Conservation (phyloP, 2,329 filamentous ascomycete species). For the Arachnopeziza araneosa region DNA sequence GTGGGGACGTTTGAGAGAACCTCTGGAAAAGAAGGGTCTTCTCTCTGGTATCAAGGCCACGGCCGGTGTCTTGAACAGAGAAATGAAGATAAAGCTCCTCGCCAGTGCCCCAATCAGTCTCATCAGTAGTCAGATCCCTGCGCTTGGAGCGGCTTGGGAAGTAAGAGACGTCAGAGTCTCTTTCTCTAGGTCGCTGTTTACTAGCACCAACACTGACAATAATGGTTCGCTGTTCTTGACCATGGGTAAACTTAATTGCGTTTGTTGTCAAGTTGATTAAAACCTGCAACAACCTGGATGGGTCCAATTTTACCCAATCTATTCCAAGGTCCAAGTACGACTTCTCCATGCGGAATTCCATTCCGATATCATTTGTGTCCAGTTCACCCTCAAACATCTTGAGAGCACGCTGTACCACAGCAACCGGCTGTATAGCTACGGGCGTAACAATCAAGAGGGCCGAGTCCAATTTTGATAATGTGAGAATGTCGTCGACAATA, state of each 20-base stretch:
- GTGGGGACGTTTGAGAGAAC: slow-evolving; percentile 75
- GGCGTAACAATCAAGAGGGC: slow-evolving; percentile 66
- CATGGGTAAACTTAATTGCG: slow-evolving; percentile 76
- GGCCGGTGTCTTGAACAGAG: slow-evolving; percentile 71
- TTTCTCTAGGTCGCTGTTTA: slow-evolving; percentile 37
- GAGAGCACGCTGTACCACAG: slow-evolving; percentile 61
- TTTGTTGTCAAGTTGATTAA: slow-evolving; percentile 79
- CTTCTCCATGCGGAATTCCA: slow-evolving; percentile 63
- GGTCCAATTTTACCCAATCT: slow-evolving; percentile 70
- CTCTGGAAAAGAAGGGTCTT: slow-evolving; percentile 71
- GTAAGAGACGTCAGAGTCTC: slow-evolving; percentile 37
- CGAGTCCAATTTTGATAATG: slow-evolving; percentile 64
- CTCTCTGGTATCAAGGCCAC: slow-evolving; percentile 65
- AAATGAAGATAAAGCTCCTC: slow-evolving; percentile 68
- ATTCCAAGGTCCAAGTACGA: slow-evolving; percentile 60
- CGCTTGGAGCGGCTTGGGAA: slow-evolving; percentile 30
- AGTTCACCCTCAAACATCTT: slow-evolving; percentile 79
- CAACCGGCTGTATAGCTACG: slow-evolving; percentile 60
- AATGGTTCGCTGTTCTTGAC: slow-evolving; percentile 49
- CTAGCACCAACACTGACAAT: slow-evolving; percentile 34
- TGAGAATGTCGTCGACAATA: slow-evolving; percentile 63
- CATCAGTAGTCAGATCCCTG: slow-evolving; percentile 22
- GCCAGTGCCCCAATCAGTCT: slow-evolving; percentile 58
- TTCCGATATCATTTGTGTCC: slow-evolving; percentile 63
- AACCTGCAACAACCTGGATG: slow-evolving; percentile 71